Evolutionary conservation across 345 rosid genomes (phyloP).

Genomic region (Aquilaria sinensis): DNA sequence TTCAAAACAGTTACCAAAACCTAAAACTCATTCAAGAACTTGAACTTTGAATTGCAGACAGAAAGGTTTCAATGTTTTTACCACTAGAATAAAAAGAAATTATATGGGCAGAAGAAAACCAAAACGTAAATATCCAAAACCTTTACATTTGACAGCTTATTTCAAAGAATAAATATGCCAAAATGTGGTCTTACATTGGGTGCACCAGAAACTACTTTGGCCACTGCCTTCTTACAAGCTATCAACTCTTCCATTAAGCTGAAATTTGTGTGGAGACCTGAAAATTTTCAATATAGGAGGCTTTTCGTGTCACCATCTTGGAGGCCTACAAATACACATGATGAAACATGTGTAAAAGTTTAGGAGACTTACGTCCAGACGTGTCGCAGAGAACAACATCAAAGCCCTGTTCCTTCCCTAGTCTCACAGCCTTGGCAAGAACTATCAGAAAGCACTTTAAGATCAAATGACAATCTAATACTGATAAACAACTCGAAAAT

Average conservation of each 20-base stretch:
- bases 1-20: background rate
- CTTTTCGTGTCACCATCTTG: constrained; percentile 12
- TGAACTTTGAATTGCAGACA: background rate
- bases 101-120: background rate
- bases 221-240: constrained; percentile 83
- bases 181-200: constrained; percentile 54
- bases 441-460: constrained; percentile 67
- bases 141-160: background rate
- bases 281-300: constrained; percentile 13
- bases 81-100: background rate
- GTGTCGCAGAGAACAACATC: constrained; percentile 91
- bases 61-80: background rate
- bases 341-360: constrained; percentile 13
- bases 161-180: background rate
- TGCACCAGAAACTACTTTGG: constrained; percentile 73
- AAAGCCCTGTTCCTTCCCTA: constrained; percentile 80
- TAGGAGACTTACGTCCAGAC: constrained; percentile 77
- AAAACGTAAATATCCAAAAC: background rate
- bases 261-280: constrained; percentile 96
- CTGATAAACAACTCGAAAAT: constrained; percentile 1
- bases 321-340: constrained; percentile 9
- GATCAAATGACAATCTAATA: constrained; percentile 18
- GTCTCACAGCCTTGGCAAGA: constrained; percentile 89
- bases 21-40: background rate
- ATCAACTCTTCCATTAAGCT: constrained; percentile 93